Percentiles rank a stretch among this genome's conserved stretches.
phyloP scores from a whole-genome alignment of 2,329 filamentous ascomycete genomes.

The Lachnellula willkommii region DNA sequence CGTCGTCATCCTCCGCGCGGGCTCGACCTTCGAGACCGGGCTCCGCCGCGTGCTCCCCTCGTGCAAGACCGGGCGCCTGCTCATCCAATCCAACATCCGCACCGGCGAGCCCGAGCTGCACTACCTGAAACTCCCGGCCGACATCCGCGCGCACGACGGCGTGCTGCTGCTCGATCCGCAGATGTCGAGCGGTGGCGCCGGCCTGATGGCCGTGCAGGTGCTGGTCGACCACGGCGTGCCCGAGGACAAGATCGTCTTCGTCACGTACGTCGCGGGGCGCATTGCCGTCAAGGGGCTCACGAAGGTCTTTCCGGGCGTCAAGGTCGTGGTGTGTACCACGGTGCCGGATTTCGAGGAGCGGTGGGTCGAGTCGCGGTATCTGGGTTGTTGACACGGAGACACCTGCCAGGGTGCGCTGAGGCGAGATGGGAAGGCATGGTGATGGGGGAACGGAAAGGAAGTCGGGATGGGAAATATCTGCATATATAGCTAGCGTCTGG shows the following conservation, averaged over 20 bases:
- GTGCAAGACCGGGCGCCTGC: conserved; percentile 78
- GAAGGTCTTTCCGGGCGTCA: conserved; percentile 82
- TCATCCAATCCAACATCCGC: conserved; percentile 82
- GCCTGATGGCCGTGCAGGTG: conserved; percentile 93
- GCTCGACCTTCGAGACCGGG: conserved; percentile 81
- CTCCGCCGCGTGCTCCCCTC: conserved; percentile 88
- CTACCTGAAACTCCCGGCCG: conserved; percentile 72
- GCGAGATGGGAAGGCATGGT: too few relatives aligned
- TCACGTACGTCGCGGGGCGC: conserved; percentile 84
- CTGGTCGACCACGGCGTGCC: conserved; percentile 87
- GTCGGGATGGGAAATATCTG: too few relatives aligned
- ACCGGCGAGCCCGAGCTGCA: conserved; percentile 91
- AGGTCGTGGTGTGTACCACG: conserved; percentile 78
- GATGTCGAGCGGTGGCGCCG: conserved; percentile 83
- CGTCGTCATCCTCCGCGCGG: conserved; percentile 82
- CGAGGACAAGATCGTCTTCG: conserved; percentile 80
- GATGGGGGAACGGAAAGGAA: too few relatives aligned
- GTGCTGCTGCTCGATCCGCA: conserved; percentile 88
- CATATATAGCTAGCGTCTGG: too few relatives aligned
- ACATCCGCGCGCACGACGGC: conserved; percentile 69
- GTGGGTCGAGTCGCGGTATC: conserved; percentile 87
- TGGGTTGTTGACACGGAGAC: conserved; percentile 61
- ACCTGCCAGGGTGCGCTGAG: too few relatives aligned
- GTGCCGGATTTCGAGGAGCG: conserved; percentile 76
- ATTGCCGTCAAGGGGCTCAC: conserved; percentile 79